Evolutionary conservation across 768 basidiomycete species (phyloP), one percentile per base, ranked within the genome.

Genomic region (Psilocybe cyanescens): DNA sequence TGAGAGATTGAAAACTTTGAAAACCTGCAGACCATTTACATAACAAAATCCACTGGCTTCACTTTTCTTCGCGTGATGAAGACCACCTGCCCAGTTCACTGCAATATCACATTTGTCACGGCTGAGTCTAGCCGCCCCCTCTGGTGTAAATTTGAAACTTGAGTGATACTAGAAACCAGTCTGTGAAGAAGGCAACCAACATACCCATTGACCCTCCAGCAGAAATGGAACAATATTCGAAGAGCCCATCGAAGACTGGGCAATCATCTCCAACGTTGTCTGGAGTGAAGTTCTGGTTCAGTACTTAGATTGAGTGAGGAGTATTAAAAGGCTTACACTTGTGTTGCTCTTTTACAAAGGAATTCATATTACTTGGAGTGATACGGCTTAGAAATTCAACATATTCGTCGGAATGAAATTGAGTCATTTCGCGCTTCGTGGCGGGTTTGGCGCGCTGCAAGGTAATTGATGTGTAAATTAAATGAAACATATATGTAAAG

Each of bases 21-120:
- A 45, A 33, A 19, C 39, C 45, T 41, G 51, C 81, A 44, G 61
- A 95, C 95, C 97, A 69, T 99, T 99, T 47, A 99, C 94, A 73
- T 99, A 99, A 78, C 97, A 99, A 76, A 99, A 99, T 1, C 97
- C 97, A 68, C 94, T 96, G 0, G 97, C 97, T 77, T 99, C 97
- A 47, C 95, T 94, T 81, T 99, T 99, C 79, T 99, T 99, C 2
- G 97, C 95, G 71, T 99, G 97, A 74, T 99, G 97, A 48, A 99
- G 80, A 14, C 97, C 97, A 12, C 97, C 97, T 8, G 97, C 97
- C 97, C 97, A 99, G 71, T 99, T 99, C 58, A 99, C 88, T 3
- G 97, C 97, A 67, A 99, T 99, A 74, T 99, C 97, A 73, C 96
- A 98, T 73, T 99, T 98, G 76, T 98, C 95, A 61, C 96, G 82